Percentiles rank a stretch among this genome's conserved stretches.
phyloP scores from a whole-genome alignment of 495 filamentous ascomycete species.

The Tuber brumale region DNA sequence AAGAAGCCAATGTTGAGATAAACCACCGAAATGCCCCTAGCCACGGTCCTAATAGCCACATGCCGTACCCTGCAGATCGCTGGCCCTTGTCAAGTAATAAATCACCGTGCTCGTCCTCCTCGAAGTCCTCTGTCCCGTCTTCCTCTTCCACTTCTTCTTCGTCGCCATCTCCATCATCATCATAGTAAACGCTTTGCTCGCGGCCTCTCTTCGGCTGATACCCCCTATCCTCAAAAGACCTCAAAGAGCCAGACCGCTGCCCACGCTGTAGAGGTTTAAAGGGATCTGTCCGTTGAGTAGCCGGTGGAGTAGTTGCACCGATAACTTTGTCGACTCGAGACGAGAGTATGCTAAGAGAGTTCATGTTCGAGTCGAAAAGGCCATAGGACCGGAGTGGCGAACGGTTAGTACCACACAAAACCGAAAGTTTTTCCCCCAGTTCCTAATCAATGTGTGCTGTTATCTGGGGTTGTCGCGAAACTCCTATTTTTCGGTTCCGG shows the following conservation, averaged over 20 bases:
- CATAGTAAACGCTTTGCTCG: conserved; percentile 18
- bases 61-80: conserved; percentile 24
- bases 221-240: conserved; percentile 11
- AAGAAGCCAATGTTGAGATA: conserved; percentile 67
- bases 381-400: conserved; percentile 49
- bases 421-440: neutral
- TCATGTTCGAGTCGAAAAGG: conserved; percentile 66
- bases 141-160: conserved; percentile 42
- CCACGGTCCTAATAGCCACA: conserved; percentile 37
- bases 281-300: conserved; percentile 35
- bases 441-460: neutral
- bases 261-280: conserved; percentile 22
- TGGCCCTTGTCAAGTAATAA: conserved; percentile 8
- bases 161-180: conserved; percentile 47
- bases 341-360: conserved; percentile 93
- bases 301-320: conserved; percentile 52
- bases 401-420: neutral
- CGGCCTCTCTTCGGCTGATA: conserved; percentile 10
- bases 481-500: neutral
- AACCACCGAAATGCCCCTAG: conserved; percentile 55
- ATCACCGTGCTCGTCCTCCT: conserved; percentile 43
- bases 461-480: neutral
- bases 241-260: conserved; percentile 10
- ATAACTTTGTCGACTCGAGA: conserved; percentile 61
- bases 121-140: conserved; percentile 24